A percentile compares a stretch with the other conserved stretches of the same genome.
These are phyloP conservation scores for Candida pini DNA, from an alignment of 805 yeast genomes.

Conservation along the genomic window DNA sequence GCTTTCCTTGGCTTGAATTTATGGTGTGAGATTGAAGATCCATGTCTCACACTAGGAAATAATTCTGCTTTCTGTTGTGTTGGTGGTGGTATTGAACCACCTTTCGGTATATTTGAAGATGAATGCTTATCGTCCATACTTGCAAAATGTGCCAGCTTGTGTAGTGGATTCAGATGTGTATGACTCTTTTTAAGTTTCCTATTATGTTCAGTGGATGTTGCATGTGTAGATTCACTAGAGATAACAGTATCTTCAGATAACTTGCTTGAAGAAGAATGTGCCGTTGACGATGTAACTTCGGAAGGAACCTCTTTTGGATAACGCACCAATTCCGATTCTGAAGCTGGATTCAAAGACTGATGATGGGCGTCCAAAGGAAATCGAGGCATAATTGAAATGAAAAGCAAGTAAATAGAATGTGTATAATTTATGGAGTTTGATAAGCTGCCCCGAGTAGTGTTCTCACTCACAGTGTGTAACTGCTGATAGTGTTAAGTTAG, in stretches of 20 bases:
- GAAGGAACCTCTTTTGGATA: background rate
- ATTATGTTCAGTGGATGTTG: background rate
- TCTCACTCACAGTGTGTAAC: no score
- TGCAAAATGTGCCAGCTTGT: conserved; percentile 1
- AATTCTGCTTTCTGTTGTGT: background rate
- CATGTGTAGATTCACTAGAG: background rate
- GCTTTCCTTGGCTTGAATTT: background rate
- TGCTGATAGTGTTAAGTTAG: no score
- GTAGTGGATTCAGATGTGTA: conserved; percentile 6
- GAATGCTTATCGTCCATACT: no score
- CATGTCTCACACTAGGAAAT: no score
- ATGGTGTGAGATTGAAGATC: background rate
- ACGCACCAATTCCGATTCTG: no score
- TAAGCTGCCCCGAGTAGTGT: no score
- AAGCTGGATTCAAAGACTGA: no score
- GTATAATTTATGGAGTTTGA: no score
- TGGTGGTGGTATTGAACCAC: background rate
- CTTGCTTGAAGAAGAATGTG: background rate
- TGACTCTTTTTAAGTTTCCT: conserved; percentile 2
- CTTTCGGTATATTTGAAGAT: no score
- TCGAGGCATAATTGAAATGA: no score
- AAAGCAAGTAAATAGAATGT: no score
- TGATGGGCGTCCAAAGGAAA: no score
- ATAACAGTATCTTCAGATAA: background rate
- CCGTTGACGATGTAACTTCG: background rate